phyloP scores from a whole-genome alignment of 192 early-diverging fungal species.

The Geranomyces michiganensis region DNA sequence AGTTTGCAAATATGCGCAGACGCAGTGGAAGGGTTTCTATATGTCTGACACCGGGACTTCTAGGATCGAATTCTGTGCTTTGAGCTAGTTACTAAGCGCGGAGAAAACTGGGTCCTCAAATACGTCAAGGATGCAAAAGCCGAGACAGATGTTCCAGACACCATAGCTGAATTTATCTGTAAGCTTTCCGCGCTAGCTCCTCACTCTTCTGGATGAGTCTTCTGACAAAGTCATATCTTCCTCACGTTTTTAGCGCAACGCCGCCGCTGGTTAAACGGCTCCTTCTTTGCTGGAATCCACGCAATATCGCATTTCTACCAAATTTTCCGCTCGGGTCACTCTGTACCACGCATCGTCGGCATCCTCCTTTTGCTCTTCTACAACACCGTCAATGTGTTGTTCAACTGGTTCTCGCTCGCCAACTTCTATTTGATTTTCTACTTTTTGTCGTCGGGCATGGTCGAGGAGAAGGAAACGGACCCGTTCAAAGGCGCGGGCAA shows the following conservation, averaged over 20 bases:
- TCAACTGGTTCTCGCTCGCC: conserved; percentile 77
- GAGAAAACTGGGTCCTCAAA: conserved; percentile 68
- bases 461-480: conserved; percentile 44
- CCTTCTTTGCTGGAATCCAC: conserved; percentile 82
- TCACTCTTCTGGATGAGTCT: no score
- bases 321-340: conserved; percentile 73
- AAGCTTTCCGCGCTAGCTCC: not conserved
- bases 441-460: conserved; percentile 41
- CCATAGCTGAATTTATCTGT: conserved; percentile 71
- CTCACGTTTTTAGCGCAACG: conserved; percentile 51
- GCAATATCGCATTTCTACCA: conserved; percentile 67
- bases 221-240: no score
- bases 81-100: conserved; percentile 79
- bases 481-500: conserved; percentile 55
- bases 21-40: not conserved
- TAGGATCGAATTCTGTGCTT: conserved; percentile 81
- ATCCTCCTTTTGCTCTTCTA: conserved; percentile 71
- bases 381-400: conserved; percentile 63
- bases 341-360: conserved; percentile 57
- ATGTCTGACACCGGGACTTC: not conserved
- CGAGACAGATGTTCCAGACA: conserved; percentile 82
- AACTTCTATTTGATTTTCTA: conserved; percentile 67
- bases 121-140: conserved; percentile 74
- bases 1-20: not conserved
- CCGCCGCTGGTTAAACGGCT: conserved; percentile 83